phyloP scores from a whole-genome alignment of 352 stramenopile genomes.

The Phytophthora sansomeana region DNA sequence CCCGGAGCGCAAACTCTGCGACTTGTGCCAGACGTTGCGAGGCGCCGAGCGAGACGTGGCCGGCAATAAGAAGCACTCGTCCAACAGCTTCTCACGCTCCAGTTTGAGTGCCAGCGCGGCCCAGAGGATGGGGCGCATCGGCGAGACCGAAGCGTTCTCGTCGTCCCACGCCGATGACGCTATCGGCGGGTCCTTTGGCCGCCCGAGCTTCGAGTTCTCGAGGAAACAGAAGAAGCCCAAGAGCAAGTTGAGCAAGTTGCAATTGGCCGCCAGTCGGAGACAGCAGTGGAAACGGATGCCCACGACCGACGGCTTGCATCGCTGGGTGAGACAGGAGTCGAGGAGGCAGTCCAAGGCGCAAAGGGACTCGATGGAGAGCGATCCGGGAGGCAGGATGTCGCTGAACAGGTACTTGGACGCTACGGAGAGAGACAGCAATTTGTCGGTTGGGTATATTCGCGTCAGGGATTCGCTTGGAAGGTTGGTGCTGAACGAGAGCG shows the following conservation, averaged over 20 bases:
- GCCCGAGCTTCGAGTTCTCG: constrained; percentile 38
- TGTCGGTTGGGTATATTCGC: constrained; percentile 81
- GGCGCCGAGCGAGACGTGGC: constrained; percentile 61
- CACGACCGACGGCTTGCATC: constrained; percentile 73
- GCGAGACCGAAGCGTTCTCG: constrained; percentile 54
- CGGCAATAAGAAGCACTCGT: constrained; percentile 42
- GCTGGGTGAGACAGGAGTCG: constrained; percentile 65
- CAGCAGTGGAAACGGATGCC: constrained; percentile 85
- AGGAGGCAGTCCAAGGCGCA: constrained; percentile 28
- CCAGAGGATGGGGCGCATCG: constrained; percentile 55
- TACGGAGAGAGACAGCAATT: constrained; percentile 66
- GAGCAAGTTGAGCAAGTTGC: constrained; percentile 74
- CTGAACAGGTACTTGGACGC: constrained; percentile 56
- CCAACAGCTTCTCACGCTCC: constrained; percentile 30
- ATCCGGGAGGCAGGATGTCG: constrained; percentile 47
- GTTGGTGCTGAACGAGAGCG: constrained; percentile 85
- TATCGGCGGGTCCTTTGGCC: constrained; percentile 42
- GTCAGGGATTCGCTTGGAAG: constrained; percentile 74
- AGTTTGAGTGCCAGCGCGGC: constrained; percentile 33
- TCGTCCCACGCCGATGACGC: constrained; percentile 43
- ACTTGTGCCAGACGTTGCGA: constrained; percentile 82
- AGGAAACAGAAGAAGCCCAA: constrained; percentile 25
- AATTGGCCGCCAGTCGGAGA: constrained; percentile 73
- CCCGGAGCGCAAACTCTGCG: constrained; percentile 81
- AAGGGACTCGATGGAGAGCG: constrained; percentile 65